Evolutionary conservation across 352 stramenopile genomes (phyloP), one percentile per base, ranked within the genome.

Genomic region (Phytopythium boreale): DNA sequence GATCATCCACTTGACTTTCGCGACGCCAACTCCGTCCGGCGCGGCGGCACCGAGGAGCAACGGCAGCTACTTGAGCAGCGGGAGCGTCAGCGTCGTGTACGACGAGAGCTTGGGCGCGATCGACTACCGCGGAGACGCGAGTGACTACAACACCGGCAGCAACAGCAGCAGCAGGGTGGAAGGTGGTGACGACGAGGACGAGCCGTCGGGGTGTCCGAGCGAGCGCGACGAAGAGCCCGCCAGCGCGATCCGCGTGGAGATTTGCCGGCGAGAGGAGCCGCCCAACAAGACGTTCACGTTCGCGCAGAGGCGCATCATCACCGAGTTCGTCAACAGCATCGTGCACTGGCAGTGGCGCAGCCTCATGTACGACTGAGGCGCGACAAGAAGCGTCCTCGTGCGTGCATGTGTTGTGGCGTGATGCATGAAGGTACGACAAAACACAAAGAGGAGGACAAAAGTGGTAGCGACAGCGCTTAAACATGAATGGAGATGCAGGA

Each of bases 271-370:
- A 26, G 88, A 96, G 56, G 88, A 95, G 63, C 82, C 88, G 2
- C 68, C 67, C 31, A 92, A 90, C 66, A 82, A 87, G 52, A 79
- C 77, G 69, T 92, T 96, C 65, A 92, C 86, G 20, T 81, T 88
- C 22, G 79, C 86, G 3, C 88, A 96, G 69, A 84, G 88, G 10
- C 85, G 87, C 22, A 87, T 87, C 34, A 91, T 96, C 65, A 77
- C 80, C 3, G 84, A 95, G 56, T 94, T 96, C 66, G 83, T 96
- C 39, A 96, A 96, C 68, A 87, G 74, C 63, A 88, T 95, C 53
- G 83, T 95, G 50, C 87, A 95, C 70, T 96, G 88, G 88, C 88
- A 94, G 55, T 96, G 88, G 88, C 79, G 82, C 17, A 89, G 78
- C 68, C 75, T 95, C 56, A 79, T 95, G 24, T 95, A 95, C 70